These are phyloP conservation scores for Alternaria atra DNA, from an alignment of 2,329 filamentous ascomycete genomes.

Conservation along the genomic window DNA sequence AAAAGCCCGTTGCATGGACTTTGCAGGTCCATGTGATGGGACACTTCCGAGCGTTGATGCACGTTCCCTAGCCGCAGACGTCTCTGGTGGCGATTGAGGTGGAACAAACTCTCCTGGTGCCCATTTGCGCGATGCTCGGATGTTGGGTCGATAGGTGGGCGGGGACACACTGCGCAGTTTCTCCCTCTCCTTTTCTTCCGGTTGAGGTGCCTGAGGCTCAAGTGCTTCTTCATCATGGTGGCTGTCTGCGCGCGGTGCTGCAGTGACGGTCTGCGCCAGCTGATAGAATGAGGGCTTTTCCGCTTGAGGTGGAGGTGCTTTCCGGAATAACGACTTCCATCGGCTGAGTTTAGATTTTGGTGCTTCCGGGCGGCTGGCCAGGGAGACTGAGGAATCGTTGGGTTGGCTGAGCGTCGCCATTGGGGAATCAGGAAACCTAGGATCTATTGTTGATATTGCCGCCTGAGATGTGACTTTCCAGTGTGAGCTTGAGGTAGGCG, in stretches of 20 bases:
- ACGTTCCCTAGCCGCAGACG: slow-evolving; percentile 23
- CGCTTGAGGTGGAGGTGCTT: slow-evolving; percentile 33
- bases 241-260: slow-evolving; percentile 40
- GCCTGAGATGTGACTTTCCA: slow-evolving; percentile 40
- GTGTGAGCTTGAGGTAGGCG: slow-evolving; percentile 45
- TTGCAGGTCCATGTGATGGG: slow-evolving; percentile 23
- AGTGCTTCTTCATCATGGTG: slow-evolving; percentile 42
- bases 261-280: slow-evolving; percentile 35
- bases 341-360: slow-evolving; percentile 49
- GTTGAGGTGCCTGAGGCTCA: slow-evolving; percentile 23
- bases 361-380: slow-evolving; percentile 23
- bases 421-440: slow-evolving; percentile 11
- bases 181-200: slow-evolving; percentile 29
- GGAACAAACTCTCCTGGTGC: slow-evolving; percentile 23
- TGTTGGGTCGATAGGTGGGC: slow-evolving; percentile 41
- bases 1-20: slow-evolving; percentile 23
- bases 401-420: slow-evolving; percentile 19
- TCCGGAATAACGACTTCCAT: slow-evolving; percentile 53
- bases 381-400: slow-evolving; percentile 17
- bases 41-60: slow-evolving; percentile 29
- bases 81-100: slow-evolving; percentile 20
- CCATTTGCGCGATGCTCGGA: slow-evolving; percentile 42
- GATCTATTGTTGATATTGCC: slow-evolving; percentile 15
- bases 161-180: slow-evolving; percentile 33
- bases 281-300: slow-evolving; percentile 49